Evolutionary conservation across 805 yeast species (phyloP).

Genomic region (Geotrichum ghanense): DNA sequence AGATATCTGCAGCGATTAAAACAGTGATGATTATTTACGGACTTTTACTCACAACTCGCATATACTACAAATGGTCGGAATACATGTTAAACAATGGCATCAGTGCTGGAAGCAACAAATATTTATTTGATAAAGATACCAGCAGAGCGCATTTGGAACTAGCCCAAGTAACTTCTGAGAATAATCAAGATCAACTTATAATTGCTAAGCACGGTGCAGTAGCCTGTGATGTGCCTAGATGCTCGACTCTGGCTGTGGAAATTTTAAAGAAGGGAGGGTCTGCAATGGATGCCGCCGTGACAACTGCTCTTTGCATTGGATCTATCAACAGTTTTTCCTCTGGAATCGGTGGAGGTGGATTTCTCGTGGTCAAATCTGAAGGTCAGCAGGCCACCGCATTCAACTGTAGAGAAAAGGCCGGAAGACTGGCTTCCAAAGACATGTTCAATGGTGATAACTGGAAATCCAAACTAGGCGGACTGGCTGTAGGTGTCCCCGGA

Average conservation of each 20-base stretch:
- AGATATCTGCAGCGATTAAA: too few species aligned
- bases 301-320: constrained; percentile 83
- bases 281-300: constrained; percentile 91
- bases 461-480: constrained; percentile 61
- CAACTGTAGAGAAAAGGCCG: constrained; percentile 88
- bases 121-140: not conserved
- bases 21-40: too few species aligned
- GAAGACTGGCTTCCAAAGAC: constrained; percentile 43
- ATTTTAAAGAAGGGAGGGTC: constrained; percentile 48
- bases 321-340: constrained; percentile 70
- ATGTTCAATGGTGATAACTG: constrained; percentile 49
- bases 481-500: constrained; percentile 88
- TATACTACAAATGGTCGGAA: too few species aligned
- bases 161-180: not conserved
- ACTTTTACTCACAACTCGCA: too few species aligned
- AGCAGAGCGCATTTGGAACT: not conserved
- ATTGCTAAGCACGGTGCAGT: constrained; percentile 33
- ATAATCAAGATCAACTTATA: not conserved
- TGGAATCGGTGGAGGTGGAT: constrained; percentile 92
- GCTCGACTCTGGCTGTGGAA: constrained; percentile 51
- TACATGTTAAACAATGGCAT: too few species aligned
- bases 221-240: constrained; percentile 50
- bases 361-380: constrained; percentile 39
- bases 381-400: constrained; percentile 41
- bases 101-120: too few species aligned